Evolutionary conservation across 2,329 filamentous ascomycete species (phyloP), one percentile per base, ranked within the genome.

Genomic region (Atkinsonella texensis): DNA sequence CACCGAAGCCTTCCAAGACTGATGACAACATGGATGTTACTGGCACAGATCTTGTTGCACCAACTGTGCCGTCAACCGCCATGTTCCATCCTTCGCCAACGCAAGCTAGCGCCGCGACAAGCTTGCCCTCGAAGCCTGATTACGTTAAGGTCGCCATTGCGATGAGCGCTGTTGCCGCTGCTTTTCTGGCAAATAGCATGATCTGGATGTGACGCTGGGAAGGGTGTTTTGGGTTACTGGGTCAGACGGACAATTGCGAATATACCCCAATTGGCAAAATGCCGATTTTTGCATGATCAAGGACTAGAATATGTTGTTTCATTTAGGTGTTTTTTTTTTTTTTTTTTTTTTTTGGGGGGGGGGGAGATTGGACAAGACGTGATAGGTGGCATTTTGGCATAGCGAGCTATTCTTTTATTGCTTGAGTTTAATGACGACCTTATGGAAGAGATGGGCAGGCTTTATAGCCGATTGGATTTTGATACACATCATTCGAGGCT

Each of bases 1-100:
- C 68, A 2, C 66, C 66, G 3, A 56, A 63, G 11, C 69, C 69
- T 20, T 58, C 64, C 12, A 53, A 62, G 33, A 64, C 65, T 4
- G 60, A 60, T 6, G 59, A 67, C 33, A 49, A 57, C 13, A 54
- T 60, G 44, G 59, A 59, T 17, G 51, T 62, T 2, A 62, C 59
- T 9, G 60, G 54, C 11, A 59, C 58, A 2, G 53, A 48, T 32
- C 49, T 55, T 17, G 33, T 47, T 15, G 51, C 46, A 20, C 57
- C 56, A 10, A 54, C 53, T 15, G 50, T 46, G 4, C 18, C 56
- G 20, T 55, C 56, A 2, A 54, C 54, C 20, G 49, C 48, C 28
- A 33, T 55, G 10, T 52, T 48, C 32, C 47, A 49, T 39, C 41
- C 54, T 5, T 51, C 41, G n/a, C 46, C 52, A 4, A 55, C 56